Conservation (phyloP, 2,329 filamentous ascomycete genomes). For the Monosporascus sp. region DNA sequence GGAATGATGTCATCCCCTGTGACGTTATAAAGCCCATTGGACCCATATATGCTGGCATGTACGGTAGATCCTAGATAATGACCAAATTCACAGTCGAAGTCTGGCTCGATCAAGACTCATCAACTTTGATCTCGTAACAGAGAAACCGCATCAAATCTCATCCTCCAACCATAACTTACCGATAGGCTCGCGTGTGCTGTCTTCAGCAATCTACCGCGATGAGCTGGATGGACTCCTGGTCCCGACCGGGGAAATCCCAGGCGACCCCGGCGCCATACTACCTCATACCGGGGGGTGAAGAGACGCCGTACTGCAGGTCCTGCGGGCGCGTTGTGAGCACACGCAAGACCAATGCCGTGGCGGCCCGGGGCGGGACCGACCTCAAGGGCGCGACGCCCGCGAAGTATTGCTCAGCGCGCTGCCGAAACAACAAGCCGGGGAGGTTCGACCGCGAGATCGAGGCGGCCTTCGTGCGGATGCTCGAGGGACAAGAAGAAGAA, state of each 20-base stretch:
- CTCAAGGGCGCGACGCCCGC: not conserved
- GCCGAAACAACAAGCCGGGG: constrained; percentile 45
- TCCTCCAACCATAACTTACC: not conserved
- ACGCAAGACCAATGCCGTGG: constrained; percentile 25
- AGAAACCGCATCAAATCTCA: not conserved
- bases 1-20: too few relatives aligned
- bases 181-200: not conserved
- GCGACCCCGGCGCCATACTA: constrained; percentile 49
- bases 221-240: constrained; percentile 40
- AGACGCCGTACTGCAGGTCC: constrained; percentile 49
- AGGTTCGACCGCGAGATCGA: constrained; percentile 49
- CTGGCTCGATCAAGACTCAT: too few relatives aligned
- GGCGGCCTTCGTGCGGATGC: constrained; percentile 36
- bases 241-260: constrained; percentile 33
- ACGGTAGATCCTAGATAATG: too few relatives aligned
- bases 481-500: constrained; percentile 11
- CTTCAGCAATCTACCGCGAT: constrained; percentile 17
- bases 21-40: too few relatives aligned
- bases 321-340: constrained; percentile 51
- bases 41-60: too few relatives aligned
- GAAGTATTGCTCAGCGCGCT: constrained; percentile 55
- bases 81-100: too few relatives aligned
- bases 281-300: constrained; percentile 39
- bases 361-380: not conserved
- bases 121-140: too few relatives aligned